phyloP scores from a whole-genome alignment of 176 grass and related monocot species.

The Carex scoparia region DNA sequence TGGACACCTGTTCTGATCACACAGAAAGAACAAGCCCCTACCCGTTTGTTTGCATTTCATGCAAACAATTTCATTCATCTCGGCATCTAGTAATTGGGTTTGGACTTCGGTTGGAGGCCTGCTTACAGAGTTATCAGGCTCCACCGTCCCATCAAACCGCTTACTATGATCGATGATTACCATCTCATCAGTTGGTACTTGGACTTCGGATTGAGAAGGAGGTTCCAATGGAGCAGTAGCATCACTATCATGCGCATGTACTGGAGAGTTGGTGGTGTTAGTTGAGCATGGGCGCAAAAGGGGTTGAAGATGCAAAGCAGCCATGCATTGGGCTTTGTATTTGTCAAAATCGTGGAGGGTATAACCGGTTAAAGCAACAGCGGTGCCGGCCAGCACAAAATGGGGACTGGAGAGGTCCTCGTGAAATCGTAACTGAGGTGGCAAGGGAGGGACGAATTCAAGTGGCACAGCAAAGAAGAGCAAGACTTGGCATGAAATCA shows the following conservation, averaged over 20 bases:
- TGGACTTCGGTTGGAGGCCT: too few species aligned
- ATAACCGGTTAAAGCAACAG: too few species aligned
- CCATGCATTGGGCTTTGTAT: neutral
- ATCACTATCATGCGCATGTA: neutral
- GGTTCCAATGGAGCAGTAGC: neutral
- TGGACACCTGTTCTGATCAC: neutral
- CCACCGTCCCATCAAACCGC: neutral
- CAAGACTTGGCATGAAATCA: too few species aligned
- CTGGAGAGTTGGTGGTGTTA: neutral
- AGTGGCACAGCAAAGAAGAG: too few species aligned
- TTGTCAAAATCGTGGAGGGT: too few species aligned
- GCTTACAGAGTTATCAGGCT: neutral
- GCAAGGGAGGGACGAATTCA: too few species aligned
- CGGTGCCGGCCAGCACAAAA: too few species aligned
- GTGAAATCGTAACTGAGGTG: too few species aligned
- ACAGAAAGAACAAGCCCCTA: neutral
- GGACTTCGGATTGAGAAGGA: neutral
- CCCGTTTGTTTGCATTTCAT: conserved; percentile 1
- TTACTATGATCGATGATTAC: neutral
- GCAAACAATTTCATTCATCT: neutral
- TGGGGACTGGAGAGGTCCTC: too few species aligned
- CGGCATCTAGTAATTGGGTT: neutral
- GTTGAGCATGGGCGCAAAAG: neutral
- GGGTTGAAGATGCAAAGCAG: neutral
- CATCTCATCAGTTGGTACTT: neutral